Conservation (phyloP, 2,329 filamentous ascomycete species). For the Thelonectria rubi region DNA sequence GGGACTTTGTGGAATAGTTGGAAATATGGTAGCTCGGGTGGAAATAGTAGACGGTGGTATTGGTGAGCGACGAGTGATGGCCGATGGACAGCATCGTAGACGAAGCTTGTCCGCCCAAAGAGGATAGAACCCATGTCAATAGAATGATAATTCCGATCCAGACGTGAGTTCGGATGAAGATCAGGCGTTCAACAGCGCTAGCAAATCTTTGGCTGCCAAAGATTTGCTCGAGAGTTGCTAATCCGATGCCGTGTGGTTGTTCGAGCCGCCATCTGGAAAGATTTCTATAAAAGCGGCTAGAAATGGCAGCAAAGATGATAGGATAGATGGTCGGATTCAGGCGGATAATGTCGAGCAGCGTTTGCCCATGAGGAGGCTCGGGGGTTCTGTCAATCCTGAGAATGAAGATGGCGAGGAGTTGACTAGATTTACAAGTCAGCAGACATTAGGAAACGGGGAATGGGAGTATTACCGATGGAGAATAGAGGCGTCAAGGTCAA, state of each 20-base stretch:
- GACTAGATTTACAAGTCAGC: too few relatives aligned
- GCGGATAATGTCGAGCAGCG: too few relatives aligned
- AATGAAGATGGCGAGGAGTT: too few relatives aligned
- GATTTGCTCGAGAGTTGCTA: slow-evolving; percentile 22
- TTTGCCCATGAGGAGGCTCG: too few relatives aligned
- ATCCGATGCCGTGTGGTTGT: slow-evolving; percentile 5
- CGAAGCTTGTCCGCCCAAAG: slow-evolving; percentile 23
- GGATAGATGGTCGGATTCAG: slow-evolving; percentile 21
- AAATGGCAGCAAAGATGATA: slow-evolving; percentile 23
- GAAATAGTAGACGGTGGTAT: neutral
- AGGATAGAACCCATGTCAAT: slow-evolving; percentile 15
- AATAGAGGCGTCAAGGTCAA: too few relatives aligned
- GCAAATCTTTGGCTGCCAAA: slow-evolving; percentile 29
- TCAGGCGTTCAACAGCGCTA: slow-evolving; percentile 5
- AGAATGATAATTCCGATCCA: slow-evolving; percentile 2
- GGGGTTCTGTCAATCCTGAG: too few relatives aligned
- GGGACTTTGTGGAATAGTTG: too few relatives aligned
- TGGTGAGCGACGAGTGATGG: neutral
- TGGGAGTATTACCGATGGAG: too few relatives aligned
- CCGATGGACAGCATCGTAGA: slow-evolving; percentile 1
- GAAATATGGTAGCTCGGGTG: slow-evolving; percentile 12
- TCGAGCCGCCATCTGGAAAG: slow-evolving; percentile 23
- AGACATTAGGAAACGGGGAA: too few relatives aligned
- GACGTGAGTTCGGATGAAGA: slow-evolving; percentile 15
- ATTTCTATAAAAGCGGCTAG: slow-evolving; percentile 21